These are phyloP conservation scores for Debaryomyces fabryi DNA, from an alignment of 1,139 yeast genomes.

Conservation along the genomic window DNA sequence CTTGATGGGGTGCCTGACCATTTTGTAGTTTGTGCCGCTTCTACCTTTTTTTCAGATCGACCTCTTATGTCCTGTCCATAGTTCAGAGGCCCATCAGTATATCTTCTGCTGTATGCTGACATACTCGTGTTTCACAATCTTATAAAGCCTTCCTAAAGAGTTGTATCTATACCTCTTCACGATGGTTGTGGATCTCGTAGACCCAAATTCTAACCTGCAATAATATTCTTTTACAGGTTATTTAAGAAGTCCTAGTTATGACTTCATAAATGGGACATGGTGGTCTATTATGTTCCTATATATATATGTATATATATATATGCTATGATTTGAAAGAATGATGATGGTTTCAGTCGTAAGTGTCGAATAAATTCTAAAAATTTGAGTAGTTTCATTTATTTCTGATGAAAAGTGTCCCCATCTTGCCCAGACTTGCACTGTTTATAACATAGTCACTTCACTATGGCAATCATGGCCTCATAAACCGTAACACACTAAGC, in stretches of 20 bases:
- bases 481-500: slow-evolving; percentile 66
- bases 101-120: slow-evolving; percentile 13
- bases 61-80: slow-evolving; percentile 9
- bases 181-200: background rate
- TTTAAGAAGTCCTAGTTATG: background rate
- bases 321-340: background rate
- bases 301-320: background rate
- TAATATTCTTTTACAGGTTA: background rate
- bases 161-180: background rate
- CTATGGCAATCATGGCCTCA: slow-evolving; percentile 9
- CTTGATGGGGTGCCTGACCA: slow-evolving; percentile 50
- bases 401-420: background rate
- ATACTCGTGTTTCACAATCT: slow-evolving; percentile 3
- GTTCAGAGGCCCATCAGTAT: slow-evolving; percentile 7
- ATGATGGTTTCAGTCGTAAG: background rate
- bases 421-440: background rate
- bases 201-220: background rate
- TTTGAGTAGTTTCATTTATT: background rate
- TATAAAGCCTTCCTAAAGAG: background rate
- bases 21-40: slow-evolving; percentile 26
- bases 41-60: slow-evolving; percentile 6
- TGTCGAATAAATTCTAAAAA: background rate
- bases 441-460: background rate
- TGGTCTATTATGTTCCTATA: background rate
- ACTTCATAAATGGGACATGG: background rate